A percentile compares a stretch with the other conserved stretches of the same genome.
Evolutionary conservation across 306 rosid genomes (phyloP).

Genomic region (Herpetospermum pedunculosum): DNA sequence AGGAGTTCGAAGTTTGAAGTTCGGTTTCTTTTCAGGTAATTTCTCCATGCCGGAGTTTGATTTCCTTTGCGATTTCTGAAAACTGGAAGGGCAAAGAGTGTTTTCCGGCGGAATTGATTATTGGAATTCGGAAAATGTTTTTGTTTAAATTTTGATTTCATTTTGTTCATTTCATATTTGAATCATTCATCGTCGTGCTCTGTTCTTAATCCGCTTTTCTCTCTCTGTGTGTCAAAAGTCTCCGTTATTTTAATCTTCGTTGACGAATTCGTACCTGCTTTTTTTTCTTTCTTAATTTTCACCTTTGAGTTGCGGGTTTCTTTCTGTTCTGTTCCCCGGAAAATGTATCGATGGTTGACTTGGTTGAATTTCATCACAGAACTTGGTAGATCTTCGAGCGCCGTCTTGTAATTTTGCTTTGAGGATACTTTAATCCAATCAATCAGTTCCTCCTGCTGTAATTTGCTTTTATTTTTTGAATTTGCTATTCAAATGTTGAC

Average conservation of each 20-base stretch:
- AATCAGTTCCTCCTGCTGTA: neutral
- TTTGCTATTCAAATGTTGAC: slow-evolving; percentile 7
- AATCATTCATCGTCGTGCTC: neutral
- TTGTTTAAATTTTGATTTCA: neutral
- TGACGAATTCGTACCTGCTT: neutral
- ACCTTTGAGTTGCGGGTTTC: neutral
- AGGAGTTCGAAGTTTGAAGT: neutral
- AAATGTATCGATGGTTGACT: slow-evolving; percentile 29
- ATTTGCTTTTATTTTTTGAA: neutral
- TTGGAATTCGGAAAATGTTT: neutral
- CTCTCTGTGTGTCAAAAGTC: neutral
- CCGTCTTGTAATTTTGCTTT: neutral
- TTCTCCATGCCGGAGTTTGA: neutral
- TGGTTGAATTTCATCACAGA: slow-evolving; percentile 5
- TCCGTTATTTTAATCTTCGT: neutral
- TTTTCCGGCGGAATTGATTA: neutral
- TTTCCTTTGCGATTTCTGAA: neutral
- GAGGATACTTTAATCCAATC: neutral
- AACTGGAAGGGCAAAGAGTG: neutral
- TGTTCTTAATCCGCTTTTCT: neutral
- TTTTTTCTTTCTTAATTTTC: neutral
- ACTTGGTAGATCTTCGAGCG: slow-evolving; percentile 12
- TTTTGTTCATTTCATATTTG: neutral
- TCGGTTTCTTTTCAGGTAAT: slow-evolving; percentile 2
- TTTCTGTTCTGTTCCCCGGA: slow-evolving; percentile 5